These are phyloP conservation scores for Dianthus caryophyllus DNA, from an alignment of 148 eudicot species.

Conservation along the genomic window DNA sequence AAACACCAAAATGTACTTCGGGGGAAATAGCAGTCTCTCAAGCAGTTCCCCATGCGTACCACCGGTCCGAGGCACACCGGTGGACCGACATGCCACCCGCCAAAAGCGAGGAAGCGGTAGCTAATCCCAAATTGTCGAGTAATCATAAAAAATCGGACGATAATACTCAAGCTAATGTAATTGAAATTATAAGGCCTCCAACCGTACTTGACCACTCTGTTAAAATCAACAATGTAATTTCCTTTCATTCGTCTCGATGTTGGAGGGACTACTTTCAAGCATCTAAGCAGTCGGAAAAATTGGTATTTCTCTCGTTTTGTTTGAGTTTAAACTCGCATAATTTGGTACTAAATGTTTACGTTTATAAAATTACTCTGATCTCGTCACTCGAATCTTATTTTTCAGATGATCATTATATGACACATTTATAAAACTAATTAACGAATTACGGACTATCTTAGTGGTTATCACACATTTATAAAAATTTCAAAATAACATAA, in stretches of 20 bases:
- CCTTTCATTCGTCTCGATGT: conserved; percentile 40
- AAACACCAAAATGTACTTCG: not conserved
- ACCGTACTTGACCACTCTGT: not conserved
- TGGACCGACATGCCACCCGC: not conserved
- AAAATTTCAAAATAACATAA: too few relatives aligned
- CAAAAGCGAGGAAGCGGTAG: not conserved
- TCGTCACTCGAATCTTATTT: too few relatives aligned
- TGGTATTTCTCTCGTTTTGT: too few relatives aligned
- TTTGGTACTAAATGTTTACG: too few relatives aligned
- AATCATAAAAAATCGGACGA: not conserved
- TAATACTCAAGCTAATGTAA: not conserved
- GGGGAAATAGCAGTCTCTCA: too few relatives aligned
- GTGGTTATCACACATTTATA: too few relatives aligned
- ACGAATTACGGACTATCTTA: too few relatives aligned
- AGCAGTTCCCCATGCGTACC: not conserved
- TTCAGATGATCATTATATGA: too few relatives aligned
- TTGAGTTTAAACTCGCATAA: too few relatives aligned
- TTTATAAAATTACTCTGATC: too few relatives aligned
- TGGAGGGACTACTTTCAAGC: conserved; percentile 55
- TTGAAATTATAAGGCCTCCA: conserved; percentile 10
- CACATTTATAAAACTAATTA: too few relatives aligned
- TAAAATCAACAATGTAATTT: conserved; percentile 7
- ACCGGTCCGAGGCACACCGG: not conserved
- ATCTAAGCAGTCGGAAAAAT: conserved; percentile 46
- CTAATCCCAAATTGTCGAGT: not conserved